A percentile compares a stretch with the other conserved stretches of the same genome.
Evolutionary conservation across 2,329 filamentous ascomycete species (phyloP).

Genomic region (Ophiosphaerella herpotricha): DNA sequence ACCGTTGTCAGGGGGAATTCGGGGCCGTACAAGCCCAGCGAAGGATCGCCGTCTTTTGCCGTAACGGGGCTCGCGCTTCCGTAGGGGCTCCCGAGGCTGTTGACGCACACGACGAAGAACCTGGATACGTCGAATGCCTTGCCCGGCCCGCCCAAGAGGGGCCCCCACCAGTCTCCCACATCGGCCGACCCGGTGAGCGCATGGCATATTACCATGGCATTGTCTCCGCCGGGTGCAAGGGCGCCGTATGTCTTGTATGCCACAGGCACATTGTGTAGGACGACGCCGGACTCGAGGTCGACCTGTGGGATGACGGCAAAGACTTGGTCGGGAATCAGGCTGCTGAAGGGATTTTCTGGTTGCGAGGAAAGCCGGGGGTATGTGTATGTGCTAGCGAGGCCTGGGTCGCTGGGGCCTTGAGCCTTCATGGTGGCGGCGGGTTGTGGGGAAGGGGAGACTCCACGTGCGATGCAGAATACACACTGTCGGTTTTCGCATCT

Average conservation of each 20-base stretch:
- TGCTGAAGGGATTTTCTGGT: slow-evolving; percentile 88
- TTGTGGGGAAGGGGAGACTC: slow-evolving; percentile 7
- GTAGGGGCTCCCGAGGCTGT: slow-evolving; percentile 83
- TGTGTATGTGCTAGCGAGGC: slow-evolving; percentile 27
- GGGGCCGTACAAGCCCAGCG: slow-evolving; percentile 81
- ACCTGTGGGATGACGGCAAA: slow-evolving; percentile 87
- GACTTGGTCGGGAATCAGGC: slow-evolving; percentile 84
- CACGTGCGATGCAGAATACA: slow-evolving; percentile 16
- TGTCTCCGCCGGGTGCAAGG: slow-evolving; percentile 61
- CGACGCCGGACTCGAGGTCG: slow-evolving; percentile 89
- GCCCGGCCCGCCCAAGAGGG: slow-evolving; percentile 75
- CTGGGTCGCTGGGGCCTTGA: slow-evolving; percentile 7
- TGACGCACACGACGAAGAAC: slow-evolving; percentile 87
- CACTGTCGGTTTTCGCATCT: slow-evolving; percentile 18
- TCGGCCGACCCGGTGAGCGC: slow-evolving; percentile 84
- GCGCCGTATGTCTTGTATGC: slow-evolving; percentile 67
- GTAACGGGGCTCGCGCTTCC: slow-evolving; percentile 89
- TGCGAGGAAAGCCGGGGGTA: slow-evolving; percentile 56
- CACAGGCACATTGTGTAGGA: slow-evolving; percentile 73
- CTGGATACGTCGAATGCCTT: slow-evolving; percentile 79
- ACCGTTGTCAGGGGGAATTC: slow-evolving; percentile 97
- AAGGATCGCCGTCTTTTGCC: slow-evolving; percentile 77
- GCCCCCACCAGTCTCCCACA: slow-evolving; percentile 88
- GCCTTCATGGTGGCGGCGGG: slow-evolving; percentile 21
- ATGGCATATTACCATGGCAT: slow-evolving; percentile 75